Percentiles rank a stretch among this genome's conserved stretches.
These are phyloP conservation scores for Pichia manshurica DNA, from an alignment of 805 yeast species.

Conservation along the genomic window DNA sequence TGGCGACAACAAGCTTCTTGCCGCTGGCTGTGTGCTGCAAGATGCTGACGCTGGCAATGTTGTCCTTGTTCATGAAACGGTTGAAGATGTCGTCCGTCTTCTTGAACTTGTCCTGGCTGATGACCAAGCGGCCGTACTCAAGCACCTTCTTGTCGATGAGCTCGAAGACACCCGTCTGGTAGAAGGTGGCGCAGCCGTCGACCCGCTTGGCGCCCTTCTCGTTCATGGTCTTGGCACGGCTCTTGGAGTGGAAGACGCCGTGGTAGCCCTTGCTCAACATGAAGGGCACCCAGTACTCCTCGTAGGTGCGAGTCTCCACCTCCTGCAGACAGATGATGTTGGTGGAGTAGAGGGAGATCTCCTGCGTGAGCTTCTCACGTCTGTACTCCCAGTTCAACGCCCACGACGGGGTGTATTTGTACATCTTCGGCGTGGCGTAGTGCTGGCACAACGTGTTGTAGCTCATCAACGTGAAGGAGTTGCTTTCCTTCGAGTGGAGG, in stretches of 20 bases:
- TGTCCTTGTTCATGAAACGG: constrained; percentile 93
- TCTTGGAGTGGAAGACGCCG: constrained; percentile 78
- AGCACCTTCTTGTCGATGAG: constrained; percentile 65
- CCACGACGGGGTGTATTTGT: constrained; percentile 95
- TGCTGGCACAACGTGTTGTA: constrained; percentile 94
- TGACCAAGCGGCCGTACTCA: constrained; percentile 78
- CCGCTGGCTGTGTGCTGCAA: constrained; percentile 72
- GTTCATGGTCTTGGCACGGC: constrained; percentile 87
- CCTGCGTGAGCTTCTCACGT: constrained; percentile 66
- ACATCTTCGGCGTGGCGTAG: constrained; percentile 88
- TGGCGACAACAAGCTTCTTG: constrained; percentile 66
- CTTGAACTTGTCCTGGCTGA: constrained; percentile 79
- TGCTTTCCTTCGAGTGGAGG: constrained; percentile 27
- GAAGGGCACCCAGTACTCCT: constrained; percentile 79
- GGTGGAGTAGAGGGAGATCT: constrained; percentile 56
- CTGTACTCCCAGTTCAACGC: constrained; percentile 93
- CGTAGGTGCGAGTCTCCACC: constrained; percentile 81
- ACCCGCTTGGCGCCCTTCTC: constrained; percentile 79
- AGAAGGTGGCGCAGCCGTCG: constrained; percentile 98
- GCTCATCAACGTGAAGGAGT: constrained; percentile 68
- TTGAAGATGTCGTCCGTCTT: constrained; percentile 92
- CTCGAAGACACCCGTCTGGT: constrained; percentile 60
- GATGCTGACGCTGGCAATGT: constrained; percentile 73
- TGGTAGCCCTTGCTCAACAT: constrained; percentile 71
- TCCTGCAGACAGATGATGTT: constrained; percentile 93